A percentile compares a stretch with the other conserved stretches of the same genome.
Conservation (phyloP, 2,329 filamentous ascomycete species). For the Huntiella abstrusa region DNA sequence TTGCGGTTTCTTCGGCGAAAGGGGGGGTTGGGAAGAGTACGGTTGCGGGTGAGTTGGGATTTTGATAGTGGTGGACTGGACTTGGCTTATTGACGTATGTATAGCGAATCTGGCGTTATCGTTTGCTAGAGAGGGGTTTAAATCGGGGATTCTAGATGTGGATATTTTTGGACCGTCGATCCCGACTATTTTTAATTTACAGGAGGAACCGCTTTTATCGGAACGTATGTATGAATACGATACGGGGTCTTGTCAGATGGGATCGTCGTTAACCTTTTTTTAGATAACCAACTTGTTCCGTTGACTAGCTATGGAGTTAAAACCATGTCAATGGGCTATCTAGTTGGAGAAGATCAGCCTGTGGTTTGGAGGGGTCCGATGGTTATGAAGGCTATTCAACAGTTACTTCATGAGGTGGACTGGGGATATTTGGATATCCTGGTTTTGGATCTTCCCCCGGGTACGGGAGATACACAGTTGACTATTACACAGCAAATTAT, state of each 20-base stretch:
- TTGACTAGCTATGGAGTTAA: constrained; percentile 89
- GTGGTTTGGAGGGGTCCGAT: constrained; percentile 93
- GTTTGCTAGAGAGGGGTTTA: constrained; percentile 63
- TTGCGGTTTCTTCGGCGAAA: constrained; percentile 93
- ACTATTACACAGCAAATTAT: constrained; percentile 91
- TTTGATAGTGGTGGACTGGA: background rate
- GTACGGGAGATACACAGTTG: constrained; percentile 87
- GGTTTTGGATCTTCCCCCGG: constrained; percentile 78
- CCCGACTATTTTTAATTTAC: constrained; percentile 70
- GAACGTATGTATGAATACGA: constrained; percentile 28
- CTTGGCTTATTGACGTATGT: no score
- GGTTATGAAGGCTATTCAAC: constrained; percentile 94
- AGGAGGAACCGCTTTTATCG: constrained; percentile 59
- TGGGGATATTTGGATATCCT: constrained; percentile 82
- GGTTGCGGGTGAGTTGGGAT: constrained; percentile 47
- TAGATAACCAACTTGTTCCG: constrained; percentile 66
- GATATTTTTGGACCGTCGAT: constrained; percentile 96
- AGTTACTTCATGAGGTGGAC: constrained; percentile 84
- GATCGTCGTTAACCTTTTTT: background rate
- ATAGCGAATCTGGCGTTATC: constrained; percentile 66
- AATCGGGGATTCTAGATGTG: constrained; percentile 77
- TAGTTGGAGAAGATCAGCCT: constrained; percentile 60
- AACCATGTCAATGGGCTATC: constrained; percentile 97
- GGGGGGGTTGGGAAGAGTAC: constrained; percentile 98
- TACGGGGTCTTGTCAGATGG: constrained; percentile 16